Base-by-base conservation (phyloP, 495 filamentous ascomycete species). In the Neurospora sp. region DNA sequence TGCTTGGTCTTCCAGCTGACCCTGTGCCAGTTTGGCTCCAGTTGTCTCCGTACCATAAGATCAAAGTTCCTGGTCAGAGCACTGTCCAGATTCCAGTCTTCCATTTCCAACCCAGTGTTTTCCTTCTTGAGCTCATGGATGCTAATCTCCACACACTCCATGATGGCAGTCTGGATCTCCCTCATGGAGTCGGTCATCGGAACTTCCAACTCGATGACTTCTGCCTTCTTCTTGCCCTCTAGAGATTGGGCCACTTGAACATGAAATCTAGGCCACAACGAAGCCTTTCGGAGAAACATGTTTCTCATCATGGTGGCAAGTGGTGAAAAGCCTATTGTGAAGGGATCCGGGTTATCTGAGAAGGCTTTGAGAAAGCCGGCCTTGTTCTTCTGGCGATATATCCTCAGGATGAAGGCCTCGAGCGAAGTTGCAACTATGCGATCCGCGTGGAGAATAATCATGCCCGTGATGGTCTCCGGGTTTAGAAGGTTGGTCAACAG, bases 161-260 rank as follows among this genome's bases (percentile, higher is more conserved):
- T 89, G 68, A 98, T 91, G 4, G 96, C 94, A 74, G 91, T 94
- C 75, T 99, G 96, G 40, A 98, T 97, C 40, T 94, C 89, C 70
- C 87, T 88, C 96, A 99, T 99, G 45, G 90, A 87, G 61, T 96
- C 92, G 27, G 94, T 96, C 95, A 99, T 98, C 39, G 93, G 90
- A n/a, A 98, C 91, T 78, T 97, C 95, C 12, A 98, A 85, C 78
- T 99, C 96, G 42, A 99, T 96, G 44, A 99, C 96, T 82, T 98
- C 96, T 0, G 96, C 94, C 78, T 96, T 97, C 80, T 93, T 92
- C 76, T 91, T 79, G n/a, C 93, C 94, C 81, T 99, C 95, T 4
- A 99, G 82, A 1, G 94, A 92, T 75, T 94, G 90, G 0, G 93
- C 92, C 3, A 99, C 93, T 4, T 91, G 90, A 59, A 97, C 87